Conservation (phyloP, 345 rosid genomes). For the Pugionium cornutum region DNA sequence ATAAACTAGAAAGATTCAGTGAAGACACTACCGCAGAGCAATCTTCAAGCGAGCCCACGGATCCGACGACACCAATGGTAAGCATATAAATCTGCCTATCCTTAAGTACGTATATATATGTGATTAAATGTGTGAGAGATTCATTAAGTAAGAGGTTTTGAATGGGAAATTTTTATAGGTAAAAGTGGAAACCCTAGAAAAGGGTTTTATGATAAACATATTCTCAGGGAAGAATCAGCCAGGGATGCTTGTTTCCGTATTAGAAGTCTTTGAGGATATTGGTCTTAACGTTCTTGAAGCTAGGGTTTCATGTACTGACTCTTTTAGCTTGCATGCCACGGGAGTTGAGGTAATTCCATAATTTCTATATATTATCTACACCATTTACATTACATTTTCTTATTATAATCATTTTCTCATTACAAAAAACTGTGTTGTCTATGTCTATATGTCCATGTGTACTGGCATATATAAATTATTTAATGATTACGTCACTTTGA, state of each 20-base stretch:
- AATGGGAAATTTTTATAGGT: constrained; percentile 50
- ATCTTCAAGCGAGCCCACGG: constrained; percentile 38
- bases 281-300: constrained; percentile 82
- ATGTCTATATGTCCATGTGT: no score
- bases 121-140: constrained; percentile 17
- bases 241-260: constrained; percentile 71
- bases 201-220: constrained; percentile 63
- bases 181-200: constrained; percentile 42
- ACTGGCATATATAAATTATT: not conserved
- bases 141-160: not conserved
- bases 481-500: not conserved
- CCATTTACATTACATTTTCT: no score
- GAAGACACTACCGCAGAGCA: constrained; percentile 47
- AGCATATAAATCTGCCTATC: not conserved
- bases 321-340: constrained; percentile 66
- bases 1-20: constrained; percentile 68
- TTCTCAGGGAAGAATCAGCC: constrained; percentile 62
- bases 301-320: constrained; percentile 89
- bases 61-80: constrained; percentile 38
- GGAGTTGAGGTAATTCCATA: constrained; percentile 54
- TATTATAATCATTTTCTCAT: no score
- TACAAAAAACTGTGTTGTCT: no score
- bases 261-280: constrained; percentile 84
- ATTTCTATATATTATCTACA: constrained; percentile 30
- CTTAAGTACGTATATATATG: not conserved